Evolutionary conservation across 768 basidiomycete species (phyloP).

Genomic region (Russula emetica): DNA sequence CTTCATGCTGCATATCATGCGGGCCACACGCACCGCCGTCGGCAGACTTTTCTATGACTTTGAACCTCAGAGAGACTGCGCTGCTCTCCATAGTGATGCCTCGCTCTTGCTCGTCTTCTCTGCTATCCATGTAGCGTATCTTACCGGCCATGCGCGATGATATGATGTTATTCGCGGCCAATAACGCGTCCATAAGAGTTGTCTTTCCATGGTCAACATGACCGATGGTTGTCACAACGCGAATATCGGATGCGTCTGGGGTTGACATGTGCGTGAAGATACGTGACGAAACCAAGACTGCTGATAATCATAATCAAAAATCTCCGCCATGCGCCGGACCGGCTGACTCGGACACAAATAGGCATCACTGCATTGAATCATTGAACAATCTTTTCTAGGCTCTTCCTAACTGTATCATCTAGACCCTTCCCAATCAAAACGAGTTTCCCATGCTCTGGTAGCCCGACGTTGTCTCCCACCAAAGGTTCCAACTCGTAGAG

Average conservation of each 20-base stretch:
- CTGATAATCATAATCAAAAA: not conserved
- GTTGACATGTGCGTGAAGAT: constrained; percentile 15
- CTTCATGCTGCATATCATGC: constrained; percentile 15
- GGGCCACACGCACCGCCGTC: constrained; percentile 51
- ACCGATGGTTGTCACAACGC: constrained; percentile 81
- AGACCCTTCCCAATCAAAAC: constrained; percentile 86
- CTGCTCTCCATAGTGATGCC: constrained; percentile 99
- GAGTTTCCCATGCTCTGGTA: constrained; percentile 68
- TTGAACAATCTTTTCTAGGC: constrained; percentile 40
- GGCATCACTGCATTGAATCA: not conserved
- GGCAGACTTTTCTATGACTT: constrained; percentile 56
- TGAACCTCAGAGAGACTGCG: constrained; percentile 86
- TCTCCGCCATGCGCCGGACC: constrained; percentile 6
- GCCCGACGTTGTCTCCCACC: constrained; percentile 41
- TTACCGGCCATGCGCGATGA: constrained; percentile 93
- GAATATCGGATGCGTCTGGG: constrained; percentile 46
- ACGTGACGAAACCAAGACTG: not conserved
- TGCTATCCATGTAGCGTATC: constrained; percentile 88
- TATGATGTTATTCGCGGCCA: constrained; percentile 98
- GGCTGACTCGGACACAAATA: not conserved
- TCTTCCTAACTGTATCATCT: constrained; percentile 49
- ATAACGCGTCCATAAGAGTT: constrained; percentile 88
- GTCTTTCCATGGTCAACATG: constrained; percentile 98
- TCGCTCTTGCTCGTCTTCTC: constrained; percentile 95
- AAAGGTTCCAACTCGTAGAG: constrained; percentile 69